Percentiles rank a stretch among this genome's conserved stretches.
Conservation (phyloP, 2,329 filamentous ascomycete species). For the Microcyclospora tardicrescens region DNA sequence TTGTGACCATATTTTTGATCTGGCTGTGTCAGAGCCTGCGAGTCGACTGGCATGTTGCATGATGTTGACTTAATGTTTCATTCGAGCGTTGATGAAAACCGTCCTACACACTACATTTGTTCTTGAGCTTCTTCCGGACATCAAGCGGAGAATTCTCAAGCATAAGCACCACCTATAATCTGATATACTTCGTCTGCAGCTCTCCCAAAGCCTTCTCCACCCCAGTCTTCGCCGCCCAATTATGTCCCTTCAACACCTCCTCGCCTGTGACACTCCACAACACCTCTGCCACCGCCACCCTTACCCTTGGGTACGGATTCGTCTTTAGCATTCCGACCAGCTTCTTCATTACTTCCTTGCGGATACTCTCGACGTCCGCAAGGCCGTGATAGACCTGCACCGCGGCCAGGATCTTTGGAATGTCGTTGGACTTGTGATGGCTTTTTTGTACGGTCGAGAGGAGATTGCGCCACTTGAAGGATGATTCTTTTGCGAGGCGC, state of each 20-base stretch:
- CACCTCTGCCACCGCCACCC: conserved; percentile 31
- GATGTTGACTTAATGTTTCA: too few species aligned
- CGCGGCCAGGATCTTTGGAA: conserved; percentile 69
- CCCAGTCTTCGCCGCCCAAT: conserved; percentile 12
- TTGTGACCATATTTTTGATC: too few species aligned
- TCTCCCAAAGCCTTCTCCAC: conserved; percentile 6
- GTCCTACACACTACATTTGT: too few species aligned
- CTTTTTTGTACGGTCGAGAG: conserved; percentile 63
- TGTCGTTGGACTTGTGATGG: conserved; percentile 70
- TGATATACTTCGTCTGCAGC: conserved; percentile 1
- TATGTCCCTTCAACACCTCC: conserved; percentile 13
- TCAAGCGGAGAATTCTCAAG: too few species aligned
- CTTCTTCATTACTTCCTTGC: conserved; percentile 50
- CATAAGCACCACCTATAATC: background rate
- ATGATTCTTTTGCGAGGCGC: conserved; percentile 16
- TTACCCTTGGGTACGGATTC: conserved; percentile 71
- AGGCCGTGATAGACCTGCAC: conserved; percentile 67
- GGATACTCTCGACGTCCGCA: conserved; percentile 38
- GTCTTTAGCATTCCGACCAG: conserved; percentile 54
- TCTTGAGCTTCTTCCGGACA: too few species aligned
- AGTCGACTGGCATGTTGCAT: too few species aligned
- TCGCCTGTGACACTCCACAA: conserved; percentile 26
- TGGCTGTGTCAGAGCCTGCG: too few species aligned
- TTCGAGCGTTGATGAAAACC: too few species aligned
- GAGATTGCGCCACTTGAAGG: conserved; percentile 52